Base-by-base conservation (phyloP, 225 moss, liverwort and hornwort genomes). In the Sphagnum contortum region DNA sequence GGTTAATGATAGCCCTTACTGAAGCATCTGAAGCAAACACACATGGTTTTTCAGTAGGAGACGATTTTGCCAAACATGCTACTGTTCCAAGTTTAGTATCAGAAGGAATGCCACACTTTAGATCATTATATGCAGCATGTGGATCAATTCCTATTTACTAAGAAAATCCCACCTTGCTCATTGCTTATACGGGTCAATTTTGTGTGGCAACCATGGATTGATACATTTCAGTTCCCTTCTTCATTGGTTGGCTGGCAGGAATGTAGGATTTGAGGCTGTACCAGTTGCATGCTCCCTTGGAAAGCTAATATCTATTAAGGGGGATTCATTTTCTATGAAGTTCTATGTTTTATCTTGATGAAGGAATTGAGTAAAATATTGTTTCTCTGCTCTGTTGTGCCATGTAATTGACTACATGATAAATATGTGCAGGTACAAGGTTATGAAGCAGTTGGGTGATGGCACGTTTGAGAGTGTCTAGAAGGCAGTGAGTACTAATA, bases 1-100 rank as follows among this genome's bases (percentile, higher is more conserved):
- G 81, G 89, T 94, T 89, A 91, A 85, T 83, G 87, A 85, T 87
- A 86, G 86, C 79, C 82, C 81, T 79, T 85, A 82, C 78, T 81
- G 82, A 66, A 85, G 94, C 89, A 73, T 76, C 81, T 85, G 79
- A 70, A 79, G 89, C 87, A 87, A 73, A 69, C 86, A 78, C 89
- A 81, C 76, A 84, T 77, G 83, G 80, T 80, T 82, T 87, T 71
- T 76, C 89, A 80, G 83, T 87, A 89, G 83, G 89, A 81, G 70
- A 79, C 72, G 80, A 77, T 71, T 85, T 87, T 75, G 85, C 83
- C 83, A 72, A 72, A 79, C 69, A 88, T 81, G 77, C 79, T 79
- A 74, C 62, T 73, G 72, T 76, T 69, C 75, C 70, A 83, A 69
- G 71, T 61, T 79, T 74, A 73, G 78, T 76, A 71, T 64, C 77